phyloP scores from a whole-genome alignment of 2,329 filamentous ascomycete species.

The Penicillium sp. region DNA sequence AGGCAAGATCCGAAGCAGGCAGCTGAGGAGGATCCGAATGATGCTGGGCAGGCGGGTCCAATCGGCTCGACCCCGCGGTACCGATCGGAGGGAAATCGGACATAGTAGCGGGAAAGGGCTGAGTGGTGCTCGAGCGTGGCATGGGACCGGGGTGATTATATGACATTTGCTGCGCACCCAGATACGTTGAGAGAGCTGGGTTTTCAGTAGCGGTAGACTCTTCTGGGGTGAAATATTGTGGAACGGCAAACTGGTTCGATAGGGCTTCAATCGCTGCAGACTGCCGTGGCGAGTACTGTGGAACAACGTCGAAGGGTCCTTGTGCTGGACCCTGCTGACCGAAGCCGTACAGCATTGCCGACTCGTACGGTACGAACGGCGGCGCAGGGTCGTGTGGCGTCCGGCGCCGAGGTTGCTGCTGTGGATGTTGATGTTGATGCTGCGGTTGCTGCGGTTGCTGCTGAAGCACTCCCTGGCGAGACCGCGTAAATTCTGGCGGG shows the following conservation, averaged over 20 bases:
- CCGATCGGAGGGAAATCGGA: slow-evolving; percentile 45
- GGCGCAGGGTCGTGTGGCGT: slow-evolving; percentile 41
- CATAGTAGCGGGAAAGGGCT: slow-evolving; percentile 55
- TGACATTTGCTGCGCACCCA: slow-evolving; percentile 64
- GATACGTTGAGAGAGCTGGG: slow-evolving; percentile 57
- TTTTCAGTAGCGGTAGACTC: slow-evolving; percentile 65
- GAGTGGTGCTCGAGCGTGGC: slow-evolving; percentile 50
- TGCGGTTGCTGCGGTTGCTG: slow-evolving; percentile 18
- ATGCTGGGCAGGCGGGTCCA: slow-evolving; percentile 31
- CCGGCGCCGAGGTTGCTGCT: slow-evolving; percentile 3
- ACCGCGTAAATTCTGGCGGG: slow-evolving; percentile 61
- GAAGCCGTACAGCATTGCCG: slow-evolving; percentile 78
- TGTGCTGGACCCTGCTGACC: slow-evolving; percentile 60
- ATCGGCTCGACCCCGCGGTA: slow-evolving; percentile 35
- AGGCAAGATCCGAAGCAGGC: slow-evolving; percentile 46
- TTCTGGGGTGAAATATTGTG: slow-evolving; percentile 71
- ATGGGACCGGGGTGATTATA: slow-evolving; percentile 63
- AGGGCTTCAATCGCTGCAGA: slow-evolving; percentile 76
- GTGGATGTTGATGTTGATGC: slow-evolving; percentile 22
- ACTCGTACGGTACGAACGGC: slow-evolving; percentile 55
- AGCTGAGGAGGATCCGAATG: slow-evolving; percentile 25
- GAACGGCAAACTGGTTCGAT: slow-evolving; percentile 64
- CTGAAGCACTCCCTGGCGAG: slow-evolving; percentile 28
- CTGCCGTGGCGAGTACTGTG: slow-evolving; percentile 74
- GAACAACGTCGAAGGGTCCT: slow-evolving; percentile 70